Evolutionary conservation across 495 filamentous ascomycete species (phyloP), one percentile per base, ranked within the genome.

Genomic region (Penicillium pulvis): DNA sequence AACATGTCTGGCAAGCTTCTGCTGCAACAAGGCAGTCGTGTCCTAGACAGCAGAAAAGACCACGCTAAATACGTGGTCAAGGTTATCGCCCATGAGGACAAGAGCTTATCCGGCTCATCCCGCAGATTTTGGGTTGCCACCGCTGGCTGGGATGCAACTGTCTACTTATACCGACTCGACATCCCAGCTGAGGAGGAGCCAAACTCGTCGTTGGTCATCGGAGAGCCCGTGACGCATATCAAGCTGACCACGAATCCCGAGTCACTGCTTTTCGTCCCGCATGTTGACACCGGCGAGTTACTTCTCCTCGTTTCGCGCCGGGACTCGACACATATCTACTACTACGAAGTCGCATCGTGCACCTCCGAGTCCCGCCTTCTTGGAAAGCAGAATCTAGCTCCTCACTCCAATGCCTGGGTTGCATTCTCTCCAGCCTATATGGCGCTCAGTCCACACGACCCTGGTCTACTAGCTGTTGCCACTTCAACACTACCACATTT

Each of bases 11-110:
- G 87, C 2, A 76, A 82, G 43, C 62, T 88, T 11, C 52, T 80
- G 75, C 59, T 84, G 64, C 65, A 75, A 71, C 61, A 64, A 1
- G 75, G 72, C 14, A 63, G 66, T 10, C 55, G 60, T 17, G 57
- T 79, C 0, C 50, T 87, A 17, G 77, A 79, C n/a, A 68, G 60
- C 7, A 67, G 84, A 54, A 80, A 75, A 30, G 83, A 88, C 56
- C 87, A 90, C 59, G 61, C 61, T 6, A 90, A 90, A 67, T 90
- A 87, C 65, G 75, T 77, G 6, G 83, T 88, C 54, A 83, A 83
- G 57, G 74, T 85, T 0, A 66, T 80, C 31, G 71, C 70, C 6
- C 71, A 70, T 62, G 65, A 76, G 46, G 66, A 77, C 44, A 48
- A 58, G 16, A 41, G 17, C 17, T 44, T 54, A 3, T 11, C 46